Conservation (phyloP, 441 rosid species). For the Jatropha multifida region DNA sequence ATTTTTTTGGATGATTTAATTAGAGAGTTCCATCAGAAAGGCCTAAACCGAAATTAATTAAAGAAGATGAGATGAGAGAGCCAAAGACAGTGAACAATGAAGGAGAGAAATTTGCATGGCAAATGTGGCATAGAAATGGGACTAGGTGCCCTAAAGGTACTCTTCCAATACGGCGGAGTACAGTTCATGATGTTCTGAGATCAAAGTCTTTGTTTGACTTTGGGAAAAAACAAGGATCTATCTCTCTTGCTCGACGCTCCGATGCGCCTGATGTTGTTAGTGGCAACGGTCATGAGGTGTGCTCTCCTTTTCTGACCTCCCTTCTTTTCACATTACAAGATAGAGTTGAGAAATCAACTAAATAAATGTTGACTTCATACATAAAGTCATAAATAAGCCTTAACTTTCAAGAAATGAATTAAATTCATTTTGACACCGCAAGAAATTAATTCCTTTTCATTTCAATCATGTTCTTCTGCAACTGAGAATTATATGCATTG, state of each 20-base stretch:
- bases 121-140: conserved; percentile 86
- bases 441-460: background rate
- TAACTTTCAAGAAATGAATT: background rate
- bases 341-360: background rate
- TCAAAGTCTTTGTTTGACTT: conserved; percentile 86
- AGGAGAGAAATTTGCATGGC: conserved; percentile 47
- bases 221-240: conserved; percentile 59
- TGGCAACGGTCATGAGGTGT: conserved; percentile 91
- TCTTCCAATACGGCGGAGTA: conserved; percentile 83
- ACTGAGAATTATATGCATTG: background rate
- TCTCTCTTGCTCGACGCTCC: conserved; percentile 35
- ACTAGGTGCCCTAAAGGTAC: conserved; percentile 69
- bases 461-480: conserved; percentile 14
- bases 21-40: conserved; percentile 63
- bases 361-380: background rate
- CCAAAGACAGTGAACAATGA: conserved; percentile 14
- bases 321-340: no score
- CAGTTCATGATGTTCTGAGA: conserved; percentile 71
- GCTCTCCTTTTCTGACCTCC: no score
- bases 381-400: background rate
- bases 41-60: conserved; percentile 43
- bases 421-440: background rate
- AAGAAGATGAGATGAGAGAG: conserved; percentile 38
- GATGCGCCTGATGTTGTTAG: conserved; percentile 75
- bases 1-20: background rate